A percentile compares a stretch with the other conserved stretches of the same genome.
phyloP scores from a whole-genome alignment of 73 alveolate species.

The Stentor roeselii region DNA sequence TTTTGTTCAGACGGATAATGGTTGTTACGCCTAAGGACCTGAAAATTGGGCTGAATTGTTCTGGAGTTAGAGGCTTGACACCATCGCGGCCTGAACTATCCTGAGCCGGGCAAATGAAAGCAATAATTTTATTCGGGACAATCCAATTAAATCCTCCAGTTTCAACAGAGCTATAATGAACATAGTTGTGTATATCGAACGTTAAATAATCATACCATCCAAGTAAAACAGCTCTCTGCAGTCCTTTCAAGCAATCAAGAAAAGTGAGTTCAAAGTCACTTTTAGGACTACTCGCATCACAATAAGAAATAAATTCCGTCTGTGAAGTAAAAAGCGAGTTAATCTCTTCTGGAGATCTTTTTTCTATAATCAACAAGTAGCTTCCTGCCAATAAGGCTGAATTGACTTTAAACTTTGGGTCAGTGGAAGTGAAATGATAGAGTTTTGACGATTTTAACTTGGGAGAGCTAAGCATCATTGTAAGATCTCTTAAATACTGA shows the following conservation, averaged over 20 bases:
- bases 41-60: slow-evolving; percentile 87
- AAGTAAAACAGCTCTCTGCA: slow-evolving; percentile 76
- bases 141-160: slow-evolving; percentile 94
- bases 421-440: slow-evolving; percentile 55
- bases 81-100: slow-evolving; percentile 53
- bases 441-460: slow-evolving; percentile 38
- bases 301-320: slow-evolving; percentile 44
- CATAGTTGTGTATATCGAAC: slow-evolving; percentile 83
- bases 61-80: slow-evolving; percentile 72
- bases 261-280: slow-evolving; percentile 61
- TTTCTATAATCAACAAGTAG: slow-evolving; percentile 53
- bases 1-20: slow-evolving; percentile 84
- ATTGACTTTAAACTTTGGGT: slow-evolving; percentile 64
- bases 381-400: slow-evolving; percentile 71
- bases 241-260: slow-evolving; percentile 66
- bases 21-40: slow-evolving; percentile 69
- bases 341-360: slow-evolving; percentile 48
- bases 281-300: slow-evolving; percentile 73
- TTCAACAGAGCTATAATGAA: slow-evolving; percentile 88
- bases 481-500: slow-evolving; percentile 56
- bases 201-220: slow-evolving; percentile 86
- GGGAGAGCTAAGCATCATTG: slow-evolving; percentile 39
- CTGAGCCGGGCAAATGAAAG: slow-evolving; percentile 88
- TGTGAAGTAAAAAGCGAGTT: slow-evolving; percentile 36
- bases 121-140: slow-evolving; percentile 84